Evolutionary conservation across 2,329 filamentous ascomycete species (phyloP), one percentile per base, ranked within the genome.

Genomic region (Paecilomyces niveus): DNA sequence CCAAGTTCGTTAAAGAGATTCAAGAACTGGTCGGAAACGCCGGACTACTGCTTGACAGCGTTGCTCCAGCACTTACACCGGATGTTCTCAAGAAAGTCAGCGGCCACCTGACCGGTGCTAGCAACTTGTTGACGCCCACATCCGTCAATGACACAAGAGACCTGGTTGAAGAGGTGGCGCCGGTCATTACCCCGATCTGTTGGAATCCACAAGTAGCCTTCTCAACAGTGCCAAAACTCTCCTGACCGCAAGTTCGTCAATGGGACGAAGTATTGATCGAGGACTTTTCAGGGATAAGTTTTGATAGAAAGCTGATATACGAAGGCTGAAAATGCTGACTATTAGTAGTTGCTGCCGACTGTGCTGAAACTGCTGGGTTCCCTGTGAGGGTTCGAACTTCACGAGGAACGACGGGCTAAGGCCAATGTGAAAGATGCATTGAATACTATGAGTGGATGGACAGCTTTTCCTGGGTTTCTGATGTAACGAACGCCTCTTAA

Each of bases 161-260:
- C 24, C 59, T 69, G 32, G 62, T 69, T 53, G 59, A 57, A 51
- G 56, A 62, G n/a, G 66, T 66, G 18, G 61, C 63, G n/a, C 64
- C 64, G 22, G 61, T 64, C 22, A 35, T 71, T 33, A 71, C 68
- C 29, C 61, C 67, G 29, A 61, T 21, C 60, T 68, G 9, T 63
- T 70, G 39, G 62, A 62, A 50, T 56, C 68, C 53, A 63, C 69
- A 29, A 61, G 61, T 24, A 53, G 54, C 22, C 55, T 70, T n/a
- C 56, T 70, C 26, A 59, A 24, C 49, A 70, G 66, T 53, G 67
- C 71, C 65, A 62, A 69, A 61, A 54, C 66, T 58, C 58, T 75
- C 59, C 61, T 74, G 62, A 68, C 70, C 49, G 63, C 70, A 59
- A 70, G 52, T 64, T 72, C 60, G 64, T 72, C 59, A 58, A 74